Evolutionary conservation across 2,329 filamentous ascomycete genomes (phyloP).

Genomic region (Stemphylium lycopersici): DNA sequence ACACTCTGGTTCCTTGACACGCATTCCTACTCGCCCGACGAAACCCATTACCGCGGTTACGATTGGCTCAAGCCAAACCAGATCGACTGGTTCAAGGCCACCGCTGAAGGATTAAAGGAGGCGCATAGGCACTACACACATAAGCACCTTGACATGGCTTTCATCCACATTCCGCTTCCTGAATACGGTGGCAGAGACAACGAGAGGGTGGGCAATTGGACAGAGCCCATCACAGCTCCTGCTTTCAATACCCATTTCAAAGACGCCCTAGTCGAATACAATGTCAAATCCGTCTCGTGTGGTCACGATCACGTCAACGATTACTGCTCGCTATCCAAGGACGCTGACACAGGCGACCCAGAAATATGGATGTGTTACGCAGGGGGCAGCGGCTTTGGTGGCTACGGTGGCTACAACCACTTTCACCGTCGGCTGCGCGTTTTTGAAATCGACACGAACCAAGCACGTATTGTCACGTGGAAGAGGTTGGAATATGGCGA

Average conservation of each 20-base stretch:
- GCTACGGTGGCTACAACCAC: conserved; percentile 88
- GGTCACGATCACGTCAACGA: conserved; percentile 98
- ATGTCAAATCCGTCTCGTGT: conserved; percentile 84
- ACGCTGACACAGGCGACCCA: conserved; percentile 54
- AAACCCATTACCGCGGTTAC: conserved; percentile 87
- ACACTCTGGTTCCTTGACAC: conserved; percentile 96
- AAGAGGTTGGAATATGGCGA: conserved; percentile 79
- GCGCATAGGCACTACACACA: conserved; percentile 85
- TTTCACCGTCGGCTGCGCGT: conserved; percentile 84
- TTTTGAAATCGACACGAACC: conserved; percentile 92
- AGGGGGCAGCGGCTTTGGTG: conserved; percentile 88
- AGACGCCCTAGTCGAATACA: conserved; percentile 84
- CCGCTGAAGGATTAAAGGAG: conserved; percentile 69
- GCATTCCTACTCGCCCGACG: conserved; percentile 89
- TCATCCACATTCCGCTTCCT: conserved; percentile 95
- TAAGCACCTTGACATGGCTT: conserved; percentile 93
- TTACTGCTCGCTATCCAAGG: conserved; percentile 75
- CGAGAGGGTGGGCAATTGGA: conserved; percentile 71
- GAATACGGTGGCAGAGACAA: conserved; percentile 75
- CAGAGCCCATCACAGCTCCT: conserved; percentile 85
- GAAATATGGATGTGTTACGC: conserved; percentile 98
- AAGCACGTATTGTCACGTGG: conserved; percentile 87
- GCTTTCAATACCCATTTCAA: conserved; percentile 91
- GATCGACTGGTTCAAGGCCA: conserved; percentile 91
- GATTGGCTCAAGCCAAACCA: conserved; percentile 96